Percentiles rank a stretch among this genome's conserved stretches.
Evolutionary conservation across 1,284 basidiomycete genomes (phyloP).

Genomic region (Peniophora sp.): DNA sequence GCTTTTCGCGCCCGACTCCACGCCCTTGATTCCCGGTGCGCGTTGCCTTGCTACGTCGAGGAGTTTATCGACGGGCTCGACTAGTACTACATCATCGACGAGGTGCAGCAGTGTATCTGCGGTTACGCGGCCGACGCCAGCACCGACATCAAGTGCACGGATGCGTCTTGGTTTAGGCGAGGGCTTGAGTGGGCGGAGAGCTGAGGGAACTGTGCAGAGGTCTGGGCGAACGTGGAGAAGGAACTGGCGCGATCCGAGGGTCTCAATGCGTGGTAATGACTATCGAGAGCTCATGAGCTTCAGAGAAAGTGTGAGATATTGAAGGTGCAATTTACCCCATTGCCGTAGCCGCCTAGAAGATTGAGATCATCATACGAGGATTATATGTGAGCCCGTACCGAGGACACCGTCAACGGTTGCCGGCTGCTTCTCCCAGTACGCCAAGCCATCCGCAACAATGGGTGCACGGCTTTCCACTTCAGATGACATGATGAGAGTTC

Average conservation of each 20-base stretch:
- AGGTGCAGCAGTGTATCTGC: slow-evolving; percentile 79
- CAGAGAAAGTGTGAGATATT: slow-evolving; percentile 5
- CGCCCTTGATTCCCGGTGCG: slow-evolving; percentile 62
- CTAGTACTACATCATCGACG: slow-evolving; percentile 76
- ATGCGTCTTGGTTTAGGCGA: slow-evolving; percentile 31
- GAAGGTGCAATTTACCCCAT: slow-evolving; percentile 41
- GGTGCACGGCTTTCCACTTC: slow-evolving; percentile 23
- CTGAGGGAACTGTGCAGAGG: slow-evolving; percentile 68
- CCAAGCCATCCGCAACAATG: slow-evolving; percentile 58
- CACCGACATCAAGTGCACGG: slow-evolving; percentile 83
- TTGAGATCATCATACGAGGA: not conserved
- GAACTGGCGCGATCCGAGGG: slow-evolving; percentile 82
- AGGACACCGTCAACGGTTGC: slow-evolving; percentile 70
- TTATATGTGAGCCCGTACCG: slow-evolving; percentile 25
- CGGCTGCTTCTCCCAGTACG: slow-evolving; percentile 71
- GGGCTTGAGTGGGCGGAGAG: slow-evolving; percentile 31
- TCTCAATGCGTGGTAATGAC: slow-evolving; percentile 83
- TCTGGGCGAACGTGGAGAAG: slow-evolving; percentile 74
- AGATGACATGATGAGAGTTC: slow-evolving; percentile 3
- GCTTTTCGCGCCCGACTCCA: slow-evolving; percentile 57
- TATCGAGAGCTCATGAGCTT: slow-evolving; percentile 20
- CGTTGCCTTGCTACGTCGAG: slow-evolving; percentile 60
- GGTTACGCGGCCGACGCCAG: slow-evolving; percentile 89
- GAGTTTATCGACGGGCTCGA: slow-evolving; percentile 81
- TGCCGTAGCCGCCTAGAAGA: slow-evolving; percentile 58